phyloP scores from a whole-genome alignment of 148 eudicot species.

The Oxyria digyna region DNA sequence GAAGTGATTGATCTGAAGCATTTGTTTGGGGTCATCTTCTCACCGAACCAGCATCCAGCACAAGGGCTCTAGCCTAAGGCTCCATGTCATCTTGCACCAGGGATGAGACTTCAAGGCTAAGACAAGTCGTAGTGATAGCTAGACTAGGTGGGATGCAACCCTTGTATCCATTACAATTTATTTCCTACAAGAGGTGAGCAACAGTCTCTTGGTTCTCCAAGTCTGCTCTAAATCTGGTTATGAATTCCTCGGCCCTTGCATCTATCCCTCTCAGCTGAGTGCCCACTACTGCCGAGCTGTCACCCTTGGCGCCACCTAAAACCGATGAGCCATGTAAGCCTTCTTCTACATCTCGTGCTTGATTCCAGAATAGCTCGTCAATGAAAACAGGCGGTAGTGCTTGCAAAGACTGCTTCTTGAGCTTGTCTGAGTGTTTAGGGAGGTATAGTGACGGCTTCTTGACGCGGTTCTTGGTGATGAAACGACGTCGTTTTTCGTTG shows the following conservation, averaged over 20 bases:
- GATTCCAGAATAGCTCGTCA: slow-evolving; percentile 5
- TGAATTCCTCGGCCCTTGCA: slow-evolving; percentile 54
- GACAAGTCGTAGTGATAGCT: too few species aligned
- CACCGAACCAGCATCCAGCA: too few species aligned
- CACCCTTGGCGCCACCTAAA: background rate
- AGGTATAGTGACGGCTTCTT: background rate
- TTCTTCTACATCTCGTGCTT: background rate
- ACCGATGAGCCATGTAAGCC: background rate
- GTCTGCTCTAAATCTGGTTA: slow-evolving; percentile 36
- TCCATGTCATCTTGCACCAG: too few species aligned
- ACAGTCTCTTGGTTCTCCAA: slow-evolving; percentile 33
- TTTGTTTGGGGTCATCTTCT: too few species aligned
- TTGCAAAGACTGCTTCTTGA: slow-evolving; percentile 6
- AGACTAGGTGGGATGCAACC: too few species aligned
- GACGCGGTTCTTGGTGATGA: background rate
- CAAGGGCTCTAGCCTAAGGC: too few species aligned
- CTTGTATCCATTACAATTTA: too few species aligned
- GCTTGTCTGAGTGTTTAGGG: background rate
- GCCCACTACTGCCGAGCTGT: too few species aligned
- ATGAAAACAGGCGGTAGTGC: slow-evolving; percentile 1
- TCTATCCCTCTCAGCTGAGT: slow-evolving; percentile 37
- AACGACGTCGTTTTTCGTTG: background rate
- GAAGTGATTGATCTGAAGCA: too few species aligned
- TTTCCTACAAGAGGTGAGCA: slow-evolving; percentile 27
- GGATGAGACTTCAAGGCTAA: too few species aligned